Conservation (phyloP, 768 basidiomycete species). For the Rhizopogon vulgaris region DNA sequence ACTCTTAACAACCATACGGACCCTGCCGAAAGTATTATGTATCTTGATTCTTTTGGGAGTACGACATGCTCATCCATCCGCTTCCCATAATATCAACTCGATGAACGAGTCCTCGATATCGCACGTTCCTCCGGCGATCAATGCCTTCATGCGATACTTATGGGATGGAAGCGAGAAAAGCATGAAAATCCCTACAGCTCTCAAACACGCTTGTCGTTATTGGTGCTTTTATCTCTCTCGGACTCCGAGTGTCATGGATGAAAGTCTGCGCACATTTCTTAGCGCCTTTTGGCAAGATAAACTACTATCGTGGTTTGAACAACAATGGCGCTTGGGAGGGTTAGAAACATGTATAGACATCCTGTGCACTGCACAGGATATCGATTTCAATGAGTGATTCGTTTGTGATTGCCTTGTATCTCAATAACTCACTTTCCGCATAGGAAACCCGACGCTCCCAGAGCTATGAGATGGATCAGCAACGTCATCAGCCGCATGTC, state of each 20-base stretch:
- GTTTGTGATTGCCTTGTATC: no score
- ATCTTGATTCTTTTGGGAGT: background rate
- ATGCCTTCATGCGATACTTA: background rate
- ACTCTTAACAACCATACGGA: background rate
- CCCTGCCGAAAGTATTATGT: background rate
- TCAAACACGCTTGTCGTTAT: background rate
- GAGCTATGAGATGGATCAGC: no score
- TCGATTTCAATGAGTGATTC: no score
- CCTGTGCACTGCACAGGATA: no score
- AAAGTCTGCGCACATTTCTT: background rate
- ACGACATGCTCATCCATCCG: background rate
- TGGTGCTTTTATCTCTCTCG: background rate
- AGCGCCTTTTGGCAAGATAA: background rate
- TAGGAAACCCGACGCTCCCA: no score
- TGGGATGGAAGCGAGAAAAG: background rate
- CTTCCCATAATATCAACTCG: background rate
- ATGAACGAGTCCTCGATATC: background rate
- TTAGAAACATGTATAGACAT: background rate
- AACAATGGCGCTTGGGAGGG: background rate
- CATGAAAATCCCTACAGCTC: background rate
- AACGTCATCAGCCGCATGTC: no score
- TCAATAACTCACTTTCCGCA: no score
- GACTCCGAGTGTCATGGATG: background rate
- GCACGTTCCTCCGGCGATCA: background rate
- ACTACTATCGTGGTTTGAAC: background rate